These are phyloP conservation scores for Leccinum disarticulatum DNA, from an alignment of 768 basidiomycete species.

Conservation along the genomic window DNA sequence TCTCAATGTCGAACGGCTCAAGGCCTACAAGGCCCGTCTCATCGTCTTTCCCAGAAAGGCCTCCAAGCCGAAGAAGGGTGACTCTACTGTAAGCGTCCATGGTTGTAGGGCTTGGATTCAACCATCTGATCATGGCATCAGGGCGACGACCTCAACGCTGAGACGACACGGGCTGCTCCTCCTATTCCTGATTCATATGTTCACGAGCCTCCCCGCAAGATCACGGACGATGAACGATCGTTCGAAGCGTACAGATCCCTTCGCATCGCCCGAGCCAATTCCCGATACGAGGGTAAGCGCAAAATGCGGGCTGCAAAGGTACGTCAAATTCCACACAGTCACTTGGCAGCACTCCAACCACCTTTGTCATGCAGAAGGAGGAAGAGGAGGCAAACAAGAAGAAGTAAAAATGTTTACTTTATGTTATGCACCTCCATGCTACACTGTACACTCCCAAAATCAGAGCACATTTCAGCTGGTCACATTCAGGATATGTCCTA, in stretches of 20 bases:
- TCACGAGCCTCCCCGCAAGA: conserved; percentile 88
- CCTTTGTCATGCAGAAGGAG: conserved; percentile 56
- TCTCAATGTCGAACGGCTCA: conserved; percentile 90
- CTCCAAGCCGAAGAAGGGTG: conserved; percentile 93
- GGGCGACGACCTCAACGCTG: conserved; percentile 80
- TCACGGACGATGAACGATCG: conserved; percentile 85
- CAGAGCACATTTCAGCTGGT: conserved; percentile 21
- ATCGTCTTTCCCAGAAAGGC: conserved; percentile 98
- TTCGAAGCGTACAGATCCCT: conserved; percentile 89
- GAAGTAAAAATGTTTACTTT: conserved; percentile 53
- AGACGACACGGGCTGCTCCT: conserved; percentile 66
- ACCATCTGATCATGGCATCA: conserved; percentile 31
- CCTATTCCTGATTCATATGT: conserved; percentile 67
- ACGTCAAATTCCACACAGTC: conserved; percentile 29
- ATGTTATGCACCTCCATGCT: conserved; percentile 24
- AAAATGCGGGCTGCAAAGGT: conserved; percentile 87
- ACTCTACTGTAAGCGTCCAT: conserved; percentile 70
- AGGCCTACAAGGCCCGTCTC: conserved; percentile 88
- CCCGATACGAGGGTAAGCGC: conserved; percentile 84
- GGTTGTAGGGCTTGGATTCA: not conserved
- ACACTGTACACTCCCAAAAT: conserved; percentile 39
- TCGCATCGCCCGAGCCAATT: conserved; percentile 77
- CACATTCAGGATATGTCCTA: conserved; percentile 31
- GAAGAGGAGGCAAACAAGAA: conserved; percentile 93
- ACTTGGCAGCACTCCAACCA: conserved; percentile 15